Base-by-base conservation (phyloP, 495 filamentous ascomycete species). In the Elasticomyces elasticus region DNA sequence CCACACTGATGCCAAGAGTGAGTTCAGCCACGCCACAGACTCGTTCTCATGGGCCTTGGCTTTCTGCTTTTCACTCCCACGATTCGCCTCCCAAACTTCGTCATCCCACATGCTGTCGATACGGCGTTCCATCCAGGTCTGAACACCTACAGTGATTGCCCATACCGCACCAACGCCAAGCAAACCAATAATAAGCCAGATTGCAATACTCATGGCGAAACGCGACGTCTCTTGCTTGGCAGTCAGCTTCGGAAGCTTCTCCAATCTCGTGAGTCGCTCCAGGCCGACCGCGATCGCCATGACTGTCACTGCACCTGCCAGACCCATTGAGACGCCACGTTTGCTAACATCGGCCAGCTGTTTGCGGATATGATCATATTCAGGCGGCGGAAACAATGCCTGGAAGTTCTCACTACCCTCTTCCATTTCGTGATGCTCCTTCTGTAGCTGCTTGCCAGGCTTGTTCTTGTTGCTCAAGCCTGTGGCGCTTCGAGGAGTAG, bases 1-100 rank as follows among this genome's bases (percentile, higher is more conserved):
- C 83, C 83, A 86, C 22, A 86, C 67, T 0, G 80, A 76, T 1
- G 73, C 66, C 13, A 86, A 63, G 11, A 86, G 50, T 13, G 74
- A 77, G 62, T 85, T 86, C 19, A 86, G 69, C 83, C 83, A 86
- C 17, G 79, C 73, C 0, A 74, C 75, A 1, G 80, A 80, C 66
- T 85, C 83, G 0, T 79, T 74, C 0, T 76, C 66, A 47, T 74
- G 63, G 17, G 66, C 65, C 1, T 75, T 64, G 1, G 66, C 60
- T 1, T 65, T 55, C 30, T 68, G 62, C 28, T 70, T 64, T 42
- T 78, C 78, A 41, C 75, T 60, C 20, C 66, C 60, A 44, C 75
- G 63, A 28, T 78, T 75, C 3, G 80, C 76, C 42, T 80, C 72
- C 82, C 82, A 85, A 0, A 79, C 67, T 53, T 80, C 75, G 25